Evolutionary conservation across 345 rosid species (phyloP), one percentile per base, ranked within the genome.

Genomic region (Crucihimalaya himalaica): DNA sequence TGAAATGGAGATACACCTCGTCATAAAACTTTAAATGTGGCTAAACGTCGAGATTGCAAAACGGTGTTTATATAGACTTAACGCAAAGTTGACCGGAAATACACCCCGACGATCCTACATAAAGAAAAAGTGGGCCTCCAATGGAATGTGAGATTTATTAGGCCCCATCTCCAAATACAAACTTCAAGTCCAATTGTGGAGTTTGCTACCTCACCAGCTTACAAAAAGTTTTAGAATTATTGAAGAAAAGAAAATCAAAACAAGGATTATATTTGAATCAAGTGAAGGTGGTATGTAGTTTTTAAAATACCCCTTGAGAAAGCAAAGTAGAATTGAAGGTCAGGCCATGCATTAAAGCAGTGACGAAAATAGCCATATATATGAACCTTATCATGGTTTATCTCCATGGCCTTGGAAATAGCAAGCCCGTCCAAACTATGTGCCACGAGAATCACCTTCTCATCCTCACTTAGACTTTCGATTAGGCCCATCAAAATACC

Each of bases 141-240:
- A 48, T 73, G 37, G 81, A 51, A 51, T 81, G 65, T 6, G 87
- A 53, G 89, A 76, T 11, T 75, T 75, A 50, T 43, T 14, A 61
- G 51, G 70, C 64, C 84, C 84, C 91, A 67, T 83, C 52, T 42
- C 77, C 84, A 23, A 76, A 81, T 18, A 81, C 59, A 28, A 57
- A 85, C 18, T 5, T 47, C 61, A 70, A 71, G 75, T 89, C 88
- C 10, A 83, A 29, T 51, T 43, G 63, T 27, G 82, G 63, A 46
- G 72, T 81, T 55, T 55, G 63, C 63, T 79, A 71, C 2, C 71
- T 72, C 11, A 76, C 58, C 39, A 70, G 61, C 89, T 87, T 35
- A 18, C 27, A 25, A 25, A 65, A 31, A 2, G 5, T 27, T 23
- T 2, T 5, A 72, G 12, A 18, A 40, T 8, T 48, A 8, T 13